These are phyloP conservation scores for Ustilago trichophora DNA, from an alignment of 1,284 basidiomycete genomes.

Conservation along the genomic window DNA sequence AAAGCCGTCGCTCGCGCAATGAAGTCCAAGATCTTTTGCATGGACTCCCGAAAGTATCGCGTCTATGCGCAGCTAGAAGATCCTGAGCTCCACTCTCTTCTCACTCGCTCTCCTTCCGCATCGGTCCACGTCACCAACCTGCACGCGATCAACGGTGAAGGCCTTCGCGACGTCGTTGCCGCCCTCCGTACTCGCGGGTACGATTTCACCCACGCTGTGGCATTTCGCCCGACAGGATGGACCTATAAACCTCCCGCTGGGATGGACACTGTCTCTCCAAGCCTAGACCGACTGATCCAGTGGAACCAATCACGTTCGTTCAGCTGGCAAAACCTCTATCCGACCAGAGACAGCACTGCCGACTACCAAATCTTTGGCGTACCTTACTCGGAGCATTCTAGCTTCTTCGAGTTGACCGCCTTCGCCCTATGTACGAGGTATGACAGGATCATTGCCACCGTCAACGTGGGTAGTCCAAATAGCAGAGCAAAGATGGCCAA, in stretches of 20 bases:
- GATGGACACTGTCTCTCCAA: constrained; percentile 68
- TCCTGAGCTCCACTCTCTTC: constrained; percentile 78
- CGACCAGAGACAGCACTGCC: constrained; percentile 77
- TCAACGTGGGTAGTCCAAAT: constrained; percentile 84
- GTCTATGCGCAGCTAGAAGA: constrained; percentile 58
- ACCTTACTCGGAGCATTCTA: constrained; percentile 93
- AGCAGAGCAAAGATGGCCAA: constrained; percentile 67
- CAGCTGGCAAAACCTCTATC: constrained; percentile 75
- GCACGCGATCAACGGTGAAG: constrained; percentile 79
- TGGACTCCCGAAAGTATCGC: constrained; percentile 69
- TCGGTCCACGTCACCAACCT: constrained; percentile 88
- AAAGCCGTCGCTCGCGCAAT: constrained; percentile 89
- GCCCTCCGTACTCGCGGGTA: constrained; percentile 76
- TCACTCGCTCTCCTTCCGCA: constrained; percentile 80
- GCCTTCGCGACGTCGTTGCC: constrained; percentile 75
- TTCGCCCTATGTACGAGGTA: constrained; percentile 86
- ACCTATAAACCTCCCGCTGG: constrained; percentile 79
- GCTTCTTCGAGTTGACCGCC: constrained; percentile 72
- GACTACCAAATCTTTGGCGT: constrained; percentile 79
- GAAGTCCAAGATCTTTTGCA: constrained; percentile 87
- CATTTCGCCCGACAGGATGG: constrained; percentile 93
- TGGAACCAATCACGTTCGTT: constrained; percentile 76
- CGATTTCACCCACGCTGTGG: constrained; percentile 79
- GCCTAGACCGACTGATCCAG: constrained; percentile 69
- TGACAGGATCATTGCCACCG: constrained; percentile 90